Evolutionary conservation across 2,329 filamentous ascomycete genomes (phyloP).

Genomic region (Exophiala sideris): DNA sequence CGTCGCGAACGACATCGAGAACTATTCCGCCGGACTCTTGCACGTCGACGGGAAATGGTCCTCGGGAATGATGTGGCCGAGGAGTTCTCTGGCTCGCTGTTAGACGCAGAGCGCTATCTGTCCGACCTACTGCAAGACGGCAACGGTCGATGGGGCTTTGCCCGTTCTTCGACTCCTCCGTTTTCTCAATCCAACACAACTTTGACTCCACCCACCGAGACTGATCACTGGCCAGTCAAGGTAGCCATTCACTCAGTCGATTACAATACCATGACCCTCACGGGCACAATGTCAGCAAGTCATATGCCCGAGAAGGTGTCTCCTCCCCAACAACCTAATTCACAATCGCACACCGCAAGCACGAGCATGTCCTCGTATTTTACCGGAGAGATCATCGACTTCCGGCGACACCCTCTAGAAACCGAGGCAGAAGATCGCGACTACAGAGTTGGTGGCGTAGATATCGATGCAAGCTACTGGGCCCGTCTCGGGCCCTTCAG

Average conservation of each 20-base stretch:
- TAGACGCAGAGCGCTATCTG: conserved; percentile 16
- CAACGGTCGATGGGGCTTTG: conserved; percentile 32
- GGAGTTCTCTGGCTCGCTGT: neutral
- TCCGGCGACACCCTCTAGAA: conserved; percentile 49
- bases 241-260: conserved; percentile 64
- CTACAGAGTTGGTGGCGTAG: conserved; percentile 39
- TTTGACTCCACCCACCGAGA: conserved; percentile 28
- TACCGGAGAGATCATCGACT: conserved; percentile 67
- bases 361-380: conserved; percentile 62
- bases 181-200: conserved; percentile 29
- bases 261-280: conserved; percentile 58
- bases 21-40: conserved; percentile 7
- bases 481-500: conserved; percentile 48
- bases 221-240: conserved; percentile 64
- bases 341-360: conserved; percentile 28
- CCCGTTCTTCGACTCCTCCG: conserved; percentile 10
- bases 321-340: conserved; percentile 7
- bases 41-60: conserved; percentile 7
- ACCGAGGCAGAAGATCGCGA: conserved; percentile 42
- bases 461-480: conserved; percentile 49
- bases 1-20: conserved; percentile 18
- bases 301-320: conserved; percentile 52
- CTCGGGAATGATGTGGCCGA: conserved; percentile 2
- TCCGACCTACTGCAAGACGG: conserved; percentile 17
- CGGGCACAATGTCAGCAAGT: conserved; percentile 68